Evolutionary conservation across 495 filamentous ascomycete species (phyloP).

Genomic region (Tuber microsphaerosporum): DNA sequence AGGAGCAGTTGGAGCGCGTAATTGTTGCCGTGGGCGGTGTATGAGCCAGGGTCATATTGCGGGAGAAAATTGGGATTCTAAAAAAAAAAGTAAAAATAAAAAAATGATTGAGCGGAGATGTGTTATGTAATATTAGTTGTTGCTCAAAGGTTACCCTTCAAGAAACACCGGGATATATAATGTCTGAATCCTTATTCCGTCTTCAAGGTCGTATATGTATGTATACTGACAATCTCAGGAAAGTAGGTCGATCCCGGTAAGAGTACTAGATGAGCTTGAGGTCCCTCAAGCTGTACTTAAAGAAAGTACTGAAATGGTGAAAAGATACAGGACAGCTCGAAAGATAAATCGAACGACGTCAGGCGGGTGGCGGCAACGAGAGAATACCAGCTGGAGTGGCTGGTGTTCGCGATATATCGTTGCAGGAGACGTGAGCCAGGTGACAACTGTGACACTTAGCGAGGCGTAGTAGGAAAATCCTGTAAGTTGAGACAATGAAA

Average conservation of each 20-base stretch:
- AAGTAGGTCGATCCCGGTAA: slow-evolving; percentile 35
- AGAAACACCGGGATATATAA: not conserved
- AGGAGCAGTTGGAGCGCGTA: slow-evolving; percentile 24
- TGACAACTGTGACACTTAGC: not conserved
- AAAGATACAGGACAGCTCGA: not conserved
- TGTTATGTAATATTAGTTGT: slow-evolving; percentile 25
- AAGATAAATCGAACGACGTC: not conserved
- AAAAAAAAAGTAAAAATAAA: slow-evolving; percentile 39
- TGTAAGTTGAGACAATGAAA: not conserved
- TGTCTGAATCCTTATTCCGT: slow-evolving; percentile 37
- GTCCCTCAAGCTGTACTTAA: not conserved
- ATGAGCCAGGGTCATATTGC: slow-evolving; percentile 37
- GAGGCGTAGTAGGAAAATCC: not conserved
- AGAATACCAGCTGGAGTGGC: not conserved
- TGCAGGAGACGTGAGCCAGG: not conserved
- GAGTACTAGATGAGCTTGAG: not conserved
- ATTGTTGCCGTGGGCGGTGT: slow-evolving; percentile 32
- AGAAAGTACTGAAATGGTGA: not conserved
- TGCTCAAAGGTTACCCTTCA: not conserved
- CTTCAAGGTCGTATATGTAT: slow-evolving; percentile 38
- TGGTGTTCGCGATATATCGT: not conserved
- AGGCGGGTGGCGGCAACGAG: not conserved
- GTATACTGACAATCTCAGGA: slow-evolving; percentile 41
- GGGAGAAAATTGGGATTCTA: slow-evolving; percentile 41
- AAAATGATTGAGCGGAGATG: slow-evolving; percentile 31